These are phyloP conservation scores for Angomonas deanei DNA, from an alignment of 208 protist species.

Conservation along the genomic window DNA sequence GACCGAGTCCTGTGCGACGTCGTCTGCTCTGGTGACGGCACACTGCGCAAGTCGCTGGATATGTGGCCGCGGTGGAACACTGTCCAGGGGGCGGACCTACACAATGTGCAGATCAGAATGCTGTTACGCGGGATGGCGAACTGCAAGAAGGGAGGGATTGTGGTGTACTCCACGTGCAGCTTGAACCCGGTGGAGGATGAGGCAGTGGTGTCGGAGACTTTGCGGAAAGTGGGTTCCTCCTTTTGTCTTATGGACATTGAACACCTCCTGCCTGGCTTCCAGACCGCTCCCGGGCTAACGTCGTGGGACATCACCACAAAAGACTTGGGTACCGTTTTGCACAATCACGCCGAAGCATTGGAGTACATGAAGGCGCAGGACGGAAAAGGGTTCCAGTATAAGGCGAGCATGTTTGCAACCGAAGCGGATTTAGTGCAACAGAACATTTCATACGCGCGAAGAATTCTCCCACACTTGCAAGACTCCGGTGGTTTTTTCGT, in stretches of 20 bases:
- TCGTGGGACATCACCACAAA: constrained; percentile 77
- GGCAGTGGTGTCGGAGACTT: constrained; percentile 86
- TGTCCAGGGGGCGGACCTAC: constrained; percentile 75
- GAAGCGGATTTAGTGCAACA: constrained; percentile 35
- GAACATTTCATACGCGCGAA: constrained; percentile 77
- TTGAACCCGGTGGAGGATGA: constrained; percentile 95
- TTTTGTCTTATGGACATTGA: constrained; percentile 86
- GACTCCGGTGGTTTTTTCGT: constrained; percentile 97
- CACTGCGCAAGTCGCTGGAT: constrained; percentile 91
- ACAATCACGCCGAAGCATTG: constrained; percentile 55
- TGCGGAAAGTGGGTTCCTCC: constrained; percentile 44
- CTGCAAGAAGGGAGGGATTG: constrained; percentile 74
- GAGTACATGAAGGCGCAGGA: constrained; percentile 25
- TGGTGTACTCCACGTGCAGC: constrained; percentile 96
- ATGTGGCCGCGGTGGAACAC: constrained; percentile 90
- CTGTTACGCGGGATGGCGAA: constrained; percentile 75
- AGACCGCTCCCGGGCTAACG: constrained; percentile 59
- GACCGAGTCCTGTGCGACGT: constrained; percentile 93
- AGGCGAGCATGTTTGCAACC: constrained; percentile 69
- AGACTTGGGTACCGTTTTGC: constrained; percentile 41
- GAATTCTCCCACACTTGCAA: constrained; percentile 93
- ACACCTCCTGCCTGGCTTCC: constrained; percentile 63
- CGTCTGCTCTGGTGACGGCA: constrained; percentile 94
- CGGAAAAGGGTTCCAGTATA: constrained; percentile 57
- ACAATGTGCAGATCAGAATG: constrained; percentile 79